Evolutionary conservation across 106 monocot genomes (phyloP), one percentile per base, ranked within the genome.

Genomic region (Dactylorhiza incarnata): DNA sequence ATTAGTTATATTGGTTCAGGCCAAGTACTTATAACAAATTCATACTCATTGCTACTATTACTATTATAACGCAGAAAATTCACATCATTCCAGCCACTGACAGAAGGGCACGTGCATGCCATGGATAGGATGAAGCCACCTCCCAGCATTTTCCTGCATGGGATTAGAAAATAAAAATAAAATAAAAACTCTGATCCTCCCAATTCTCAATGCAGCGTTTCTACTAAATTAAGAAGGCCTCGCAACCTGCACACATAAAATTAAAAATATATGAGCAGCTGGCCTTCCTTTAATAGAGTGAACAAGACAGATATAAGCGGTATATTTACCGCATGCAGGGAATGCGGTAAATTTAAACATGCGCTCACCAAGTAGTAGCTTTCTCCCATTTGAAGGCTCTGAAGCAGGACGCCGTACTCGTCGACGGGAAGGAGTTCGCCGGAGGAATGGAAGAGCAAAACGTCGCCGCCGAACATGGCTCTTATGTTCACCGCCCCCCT

Each of bases 351-450:
- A 65, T 65, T 65, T 65, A n/a, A n/a, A n/a, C n/a, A 25, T 65
- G 12, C 47, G 47, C 71, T 82, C 75, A 99, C 97, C 94, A 91
- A 24, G 76, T 89, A 99, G 79, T 99, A 99, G 84, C 83, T 91
- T 82, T 94, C 97, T 10, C 91, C 94, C 83, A 94, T 88, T 72
- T 86, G 92, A 77, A 99, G 79, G 72, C 89, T 80, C 77, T 99
- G 91, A 61, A 85, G 63, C 11, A 99, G 78, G 46, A 86, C 63
- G 75, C 97, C 97, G 82, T 71, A 81, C 24, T 99, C 87, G 74
- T 89, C 89, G 59, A 79, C 58, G 73, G 89, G 91, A 66, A 94
- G 86, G 44, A 85, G 43, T 76, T 91, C 89, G 5, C 97, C 94
- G 8, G 97, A 89, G 49, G 94, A 88, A 76, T 89, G 87, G 50